Base-by-base conservation (phyloP, 495 filamentous ascomycete genomes). In the Hypoxylon trugodes region DNA sequence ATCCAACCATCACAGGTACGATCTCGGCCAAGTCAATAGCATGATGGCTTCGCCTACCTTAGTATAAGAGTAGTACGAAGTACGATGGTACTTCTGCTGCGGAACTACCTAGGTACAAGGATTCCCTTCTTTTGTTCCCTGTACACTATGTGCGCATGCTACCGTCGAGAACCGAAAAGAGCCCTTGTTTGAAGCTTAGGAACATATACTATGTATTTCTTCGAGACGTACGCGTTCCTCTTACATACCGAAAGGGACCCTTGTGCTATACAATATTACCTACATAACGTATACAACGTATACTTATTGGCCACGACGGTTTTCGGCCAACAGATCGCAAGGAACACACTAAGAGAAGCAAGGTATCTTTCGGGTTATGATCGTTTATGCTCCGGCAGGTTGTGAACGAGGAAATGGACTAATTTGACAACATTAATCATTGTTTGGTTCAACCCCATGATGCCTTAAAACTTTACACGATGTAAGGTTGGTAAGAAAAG, bases 1-100 rank as follows among this genome's bases (percentile, higher is more conserved):
- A 61, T 51, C 49, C 57, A 55, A 57, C 57, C 45, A 59, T 61
- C 56, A 66, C 56, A 66, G 63, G 63, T 61, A 61, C 63, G 45
- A 66, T 66, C 63, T 66, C 33, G 63, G 45, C 51, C 57, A 66
- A 52, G 55, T 60, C 43, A 56, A 60, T 56, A 65, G n/a, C 32
- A 37, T 30, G 30, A 26, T 30, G 42, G 37, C 54, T 45, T 59
- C 53, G 48, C 35, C 38, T 65, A 53, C 28, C n/a, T n/a, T n/a
- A n/a, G n/a, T n/a, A n/a, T n/a, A n/a, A n/a, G n/a, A n/a, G n/a
- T n/a, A n/a, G n/a, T n/a, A n/a, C n/a, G n/a, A n/a, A n/a, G n/a
- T n/a, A n/a, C n/a, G n/a, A n/a, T n/a, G n/a, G n/a, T n/a, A n/a
- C n/a, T n/a, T n/a, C n/a, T n/a, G n/a, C n/a, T n/a, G n/a, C n/a